Evolutionary conservation across 768 basidiomycete genomes (phyloP), one percentile per base, ranked within the genome.

Genomic region (Arthromyces matolae): DNA sequence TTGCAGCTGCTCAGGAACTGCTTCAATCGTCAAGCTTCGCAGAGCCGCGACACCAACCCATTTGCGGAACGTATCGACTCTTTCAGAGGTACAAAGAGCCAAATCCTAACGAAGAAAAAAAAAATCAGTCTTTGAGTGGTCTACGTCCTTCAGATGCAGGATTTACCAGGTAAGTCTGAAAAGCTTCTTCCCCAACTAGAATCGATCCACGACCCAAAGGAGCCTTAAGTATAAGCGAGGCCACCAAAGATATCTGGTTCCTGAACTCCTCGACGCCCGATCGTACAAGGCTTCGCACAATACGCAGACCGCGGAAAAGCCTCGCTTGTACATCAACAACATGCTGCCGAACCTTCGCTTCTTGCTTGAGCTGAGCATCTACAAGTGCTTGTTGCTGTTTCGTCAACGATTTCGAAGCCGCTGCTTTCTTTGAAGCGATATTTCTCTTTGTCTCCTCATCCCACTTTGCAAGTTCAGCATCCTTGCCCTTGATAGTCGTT

Each of bases 371-470:
- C 62, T 98, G 95, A 3, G 82, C 82, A 41, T 86, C 77, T 10
- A 98, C 79, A n/a, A 91, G 76, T 0, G 81, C 84, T 51, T 87
- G 83, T 49, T 96, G 91, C 49, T 87, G 84, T 61, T 93, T 97
- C 1, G 89, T 89, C 14, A 97, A 64, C 1, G 71, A 71, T 5
- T 67, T 69, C 1, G 72, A 56, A 1, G 65, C 60, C 1, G 74
- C 65, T 8, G 80, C 76, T 63, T 89, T 91, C 71, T 97, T 97
- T 46, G 69, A 79, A 5, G 89, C 89, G 1, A 97, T 71, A 0
- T 85, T 81, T 55, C 89, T 84, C 8, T 93, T 81, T n/a, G 95
- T 71, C 51, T 99, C 94, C 20, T 84, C 86, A 52, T 99, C 96
- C 95, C 95, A 99, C 59, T 90, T 86, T 14, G 90, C 86, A 12